Conservation (phyloP, 306 rosid genomes). For the Alnus rubra region DNA sequence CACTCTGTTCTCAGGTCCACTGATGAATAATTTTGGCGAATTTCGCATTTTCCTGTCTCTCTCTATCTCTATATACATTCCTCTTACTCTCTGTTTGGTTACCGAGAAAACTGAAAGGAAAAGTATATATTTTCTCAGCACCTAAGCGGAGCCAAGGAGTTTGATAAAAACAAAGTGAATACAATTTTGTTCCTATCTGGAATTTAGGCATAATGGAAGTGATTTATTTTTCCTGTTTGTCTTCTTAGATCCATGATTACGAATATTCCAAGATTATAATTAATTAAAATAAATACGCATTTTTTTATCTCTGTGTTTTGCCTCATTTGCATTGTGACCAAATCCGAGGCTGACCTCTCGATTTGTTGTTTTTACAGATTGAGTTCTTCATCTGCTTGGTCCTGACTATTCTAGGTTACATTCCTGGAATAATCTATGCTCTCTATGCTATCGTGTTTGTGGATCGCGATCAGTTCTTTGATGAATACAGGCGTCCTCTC, state of each 20-base stretch:
- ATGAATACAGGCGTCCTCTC: slow-evolving; percentile 84
- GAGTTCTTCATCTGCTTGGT: slow-evolving; percentile 88
- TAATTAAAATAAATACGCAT: background rate
- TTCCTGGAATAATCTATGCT: slow-evolving; percentile 95
- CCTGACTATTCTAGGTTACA: slow-evolving; percentile 75
- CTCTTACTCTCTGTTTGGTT: no score
- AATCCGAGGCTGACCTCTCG: slow-evolving; percentile 15
- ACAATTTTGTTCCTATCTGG: background rate
- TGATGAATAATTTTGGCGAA: no score
- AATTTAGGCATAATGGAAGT: background rate
- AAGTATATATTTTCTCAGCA: no score
- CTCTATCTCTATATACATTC: no score
- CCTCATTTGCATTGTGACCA: slow-evolving; percentile 2
- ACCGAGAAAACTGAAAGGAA: no score
- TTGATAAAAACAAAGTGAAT: background rate
- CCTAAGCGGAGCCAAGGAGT: no score
- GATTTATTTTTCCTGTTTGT: background rate
- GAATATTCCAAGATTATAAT: background rate
- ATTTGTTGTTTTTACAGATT: slow-evolving; percentile 42
- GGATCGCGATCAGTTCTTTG: slow-evolving; percentile 89
- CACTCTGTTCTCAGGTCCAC: no score
- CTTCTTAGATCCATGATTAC: background rate
- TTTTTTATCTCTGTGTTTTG: background rate
- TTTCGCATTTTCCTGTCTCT: no score
- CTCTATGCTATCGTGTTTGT: slow-evolving; percentile 72